A percentile compares a stretch with the other conserved stretches of the same genome.
Conservation (phyloP, 495 filamentous ascomycete species). For the Hyaloscypha finlandica region DNA sequence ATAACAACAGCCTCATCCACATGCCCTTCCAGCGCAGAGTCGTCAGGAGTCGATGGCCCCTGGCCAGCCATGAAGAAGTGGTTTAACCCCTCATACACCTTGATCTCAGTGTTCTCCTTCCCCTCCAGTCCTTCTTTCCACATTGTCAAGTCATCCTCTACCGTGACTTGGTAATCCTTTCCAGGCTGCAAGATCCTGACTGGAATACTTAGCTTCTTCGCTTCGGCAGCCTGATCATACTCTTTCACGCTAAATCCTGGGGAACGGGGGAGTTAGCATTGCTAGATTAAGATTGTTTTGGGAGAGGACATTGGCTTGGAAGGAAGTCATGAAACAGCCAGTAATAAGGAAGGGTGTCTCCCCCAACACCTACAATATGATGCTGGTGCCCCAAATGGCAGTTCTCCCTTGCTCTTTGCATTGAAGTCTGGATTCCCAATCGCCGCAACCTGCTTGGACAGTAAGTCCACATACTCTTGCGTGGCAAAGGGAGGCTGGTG, state of each 20-base stretch:
- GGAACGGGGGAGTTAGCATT: no score
- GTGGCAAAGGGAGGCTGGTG: background rate
- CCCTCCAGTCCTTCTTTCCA: background rate
- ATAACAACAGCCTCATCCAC: constrained; percentile 7
- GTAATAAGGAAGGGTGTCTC: no score
- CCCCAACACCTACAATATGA: no score
- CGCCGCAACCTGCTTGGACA: background rate
- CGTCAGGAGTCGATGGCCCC: background rate
- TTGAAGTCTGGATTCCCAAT: background rate
- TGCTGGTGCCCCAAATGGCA: constrained; percentile 8
- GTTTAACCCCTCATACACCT: constrained; percentile 5
- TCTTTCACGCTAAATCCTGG: constrained; percentile 6
- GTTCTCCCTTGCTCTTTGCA: background rate
- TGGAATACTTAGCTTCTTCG: background rate
- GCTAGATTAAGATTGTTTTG: no score
- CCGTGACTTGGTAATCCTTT: constrained; percentile 8
- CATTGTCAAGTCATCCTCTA: background rate
- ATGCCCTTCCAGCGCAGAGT: constrained; percentile 4
- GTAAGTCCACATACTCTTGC: background rate
- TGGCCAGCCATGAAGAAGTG: background rate
- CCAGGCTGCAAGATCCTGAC: background rate
- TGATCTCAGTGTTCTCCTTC: background rate
- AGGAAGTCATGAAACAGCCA: no score
- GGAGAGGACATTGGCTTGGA: no score
- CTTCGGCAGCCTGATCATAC: constrained; percentile 3